Base-by-base conservation (phyloP, 2,329 filamentous ascomycete species). In the Colletotrichum spinosum region DNA sequence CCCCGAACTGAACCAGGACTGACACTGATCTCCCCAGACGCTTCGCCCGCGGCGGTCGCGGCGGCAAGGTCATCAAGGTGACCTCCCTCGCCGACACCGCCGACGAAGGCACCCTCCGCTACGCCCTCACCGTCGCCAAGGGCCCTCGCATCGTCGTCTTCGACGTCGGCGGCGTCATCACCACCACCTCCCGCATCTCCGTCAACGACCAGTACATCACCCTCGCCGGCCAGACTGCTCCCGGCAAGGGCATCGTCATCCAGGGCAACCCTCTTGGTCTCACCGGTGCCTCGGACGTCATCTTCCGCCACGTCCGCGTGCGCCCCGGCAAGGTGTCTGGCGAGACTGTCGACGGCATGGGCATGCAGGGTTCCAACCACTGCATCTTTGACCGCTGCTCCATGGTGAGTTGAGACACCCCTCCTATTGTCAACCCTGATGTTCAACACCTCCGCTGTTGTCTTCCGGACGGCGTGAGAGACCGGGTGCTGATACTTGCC, bases 201-300 rank as follows among this genome's bases (percentile, higher is more conserved):
- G 78, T 84, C 25, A 80, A 78, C 3, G 70, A 71, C 10, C 81
- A 82, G 42, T 80, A 80, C 45, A 75, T 83, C 25, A 79, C 76
- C 1, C 79, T 84, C 44, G 78, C 83, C 0, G 82, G 82, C 2
- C 81, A 84, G 69, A 84, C 82, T 1, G 83, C 83, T 3, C 82
- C 82, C 0, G 80, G 81, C 1, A 80, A 79, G 42, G 79, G 80
- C 12, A 78, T 71, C 33, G 70, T 68, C 5, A 60, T 77, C 35
- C 73, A 74, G 50, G 75, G 75, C 1, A 67, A 69, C 49, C 75
- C 75, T 0, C 45, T 77, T 2, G 74, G 75, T 8, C 69, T 77
- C 1, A 74, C 70, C 6, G 75, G 75, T 2, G 74, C 74, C 1
- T 69, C 69, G 2, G 74, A 77, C 41, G 48, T 72, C 38, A 73